These are phyloP conservation scores for Aspergillus affinis DNA, from an alignment of 495 filamentous ascomycete genomes.

Conservation along the genomic window DNA sequence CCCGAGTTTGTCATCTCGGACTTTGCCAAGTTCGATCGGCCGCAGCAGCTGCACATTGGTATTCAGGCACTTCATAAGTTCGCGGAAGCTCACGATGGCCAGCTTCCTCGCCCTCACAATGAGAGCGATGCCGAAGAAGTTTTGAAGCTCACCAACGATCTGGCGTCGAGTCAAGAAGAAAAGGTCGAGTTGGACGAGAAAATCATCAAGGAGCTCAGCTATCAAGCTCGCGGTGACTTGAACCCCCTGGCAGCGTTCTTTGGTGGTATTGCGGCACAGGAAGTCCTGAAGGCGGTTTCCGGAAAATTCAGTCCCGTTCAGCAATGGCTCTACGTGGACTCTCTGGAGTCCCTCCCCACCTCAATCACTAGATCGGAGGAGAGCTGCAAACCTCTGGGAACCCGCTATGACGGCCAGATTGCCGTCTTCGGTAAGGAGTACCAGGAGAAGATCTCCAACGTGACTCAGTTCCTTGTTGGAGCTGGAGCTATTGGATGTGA, in stretches of 20 bases:
- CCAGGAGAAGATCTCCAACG: slow-evolving; percentile 88
- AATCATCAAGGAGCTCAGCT: slow-evolving; percentile 88
- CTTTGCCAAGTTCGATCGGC: slow-evolving; percentile 95
- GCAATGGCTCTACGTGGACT: slow-evolving; percentile 97
- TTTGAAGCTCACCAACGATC: slow-evolving; percentile 64
- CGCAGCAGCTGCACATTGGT: slow-evolving; percentile 85
- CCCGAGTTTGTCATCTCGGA: slow-evolving; percentile 91
- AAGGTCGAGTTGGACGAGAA: slow-evolving; percentile 89
- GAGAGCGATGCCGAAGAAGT: slow-evolving; percentile 80
- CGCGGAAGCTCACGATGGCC: slow-evolving; percentile 60
- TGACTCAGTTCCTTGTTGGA: slow-evolving; percentile 91
- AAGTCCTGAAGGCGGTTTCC: slow-evolving; percentile 95
- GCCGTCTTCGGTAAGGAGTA: slow-evolving; percentile 92
- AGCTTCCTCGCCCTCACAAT: slow-evolving; percentile 79
- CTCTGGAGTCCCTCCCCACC: slow-evolving; percentile 86
- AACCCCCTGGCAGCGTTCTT: slow-evolving; percentile 93
- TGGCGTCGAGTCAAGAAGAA: slow-evolving; percentile 63
- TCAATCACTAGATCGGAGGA: slow-evolving; percentile 76
- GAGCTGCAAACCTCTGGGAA: slow-evolving; percentile 75
- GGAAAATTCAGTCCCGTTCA: slow-evolving; percentile 93
- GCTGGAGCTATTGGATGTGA: slow-evolving; percentile 98
- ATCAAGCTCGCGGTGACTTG: slow-evolving; percentile 91
- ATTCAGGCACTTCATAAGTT: slow-evolving; percentile 92
- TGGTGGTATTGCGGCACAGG: slow-evolving; percentile 92
- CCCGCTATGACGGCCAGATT: slow-evolving; percentile 95